Base-by-base conservation (phyloP, 2,329 filamentous ascomycete genomes). In the Penicillium freii region DNA sequence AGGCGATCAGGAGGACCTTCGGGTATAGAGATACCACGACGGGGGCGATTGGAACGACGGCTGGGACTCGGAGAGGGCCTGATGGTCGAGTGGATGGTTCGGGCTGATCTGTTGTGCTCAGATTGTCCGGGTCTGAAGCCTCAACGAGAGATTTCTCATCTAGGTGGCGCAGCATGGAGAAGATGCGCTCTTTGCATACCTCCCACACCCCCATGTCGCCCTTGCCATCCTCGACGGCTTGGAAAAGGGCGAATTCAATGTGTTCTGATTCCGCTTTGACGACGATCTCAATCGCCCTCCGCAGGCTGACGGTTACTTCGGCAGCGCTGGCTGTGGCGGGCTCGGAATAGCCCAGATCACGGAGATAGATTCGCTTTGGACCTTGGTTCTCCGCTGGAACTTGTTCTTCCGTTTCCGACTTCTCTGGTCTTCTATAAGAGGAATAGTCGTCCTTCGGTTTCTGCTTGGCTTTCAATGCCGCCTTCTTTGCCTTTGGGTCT, bases 21-120 rank as follows among this genome's bases (percentile, higher is more conserved):
- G 76, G 75, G 60, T 80, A 80, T 10, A 77, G 64, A n/a, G 63
- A 64, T 4, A 66, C 65, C 21, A 77, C 64, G 23, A 77, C 68
- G 0, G 66, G 61, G 34, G 70, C 63, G 8, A 66, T 54, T 9
- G 74, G 70, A 11, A 76, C 65, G 15, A 62, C 57, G 2, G 59
- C 40, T 1, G 73, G 74, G n/a, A 77, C 69, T 6, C 69, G 56
- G n/a, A 75, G 56, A 46, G 59, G 60, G 17, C 51, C 51, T 39
- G 57, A 25, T 29, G 51, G 36, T 9, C 21, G 31, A 6, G 46
- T 34, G 21, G 51, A 5, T 27, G 25, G 29, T 23, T 40, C 43
- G 34, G 43, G 23, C 34, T 45, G 36, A 15, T 54, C 31, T n/a
- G 13, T 17, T 10, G 27, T 23, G 17, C 23, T 21, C 21, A 51